A percentile compares a stretch with the other conserved stretches of the same genome.
Conservation (phyloP, 2,329 filamentous ascomycete species). For the Trichoderma citrinoviride region DNA sequence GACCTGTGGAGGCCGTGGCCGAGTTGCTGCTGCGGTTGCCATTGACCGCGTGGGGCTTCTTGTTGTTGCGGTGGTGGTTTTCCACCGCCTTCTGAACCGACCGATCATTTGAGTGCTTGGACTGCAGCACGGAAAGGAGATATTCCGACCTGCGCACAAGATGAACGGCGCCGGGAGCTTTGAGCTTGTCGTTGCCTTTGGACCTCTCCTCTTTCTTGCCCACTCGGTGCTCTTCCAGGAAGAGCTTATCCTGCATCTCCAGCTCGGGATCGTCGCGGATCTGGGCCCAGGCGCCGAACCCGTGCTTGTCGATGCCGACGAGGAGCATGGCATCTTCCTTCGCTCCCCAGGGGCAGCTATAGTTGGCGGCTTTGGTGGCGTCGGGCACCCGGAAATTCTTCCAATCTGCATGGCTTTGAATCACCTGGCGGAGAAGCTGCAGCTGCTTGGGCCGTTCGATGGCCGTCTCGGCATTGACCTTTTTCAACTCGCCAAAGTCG, state of each 20-base stretch:
- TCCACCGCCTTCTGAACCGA: slow-evolving; percentile 77
- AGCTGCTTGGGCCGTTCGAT: slow-evolving; percentile 88
- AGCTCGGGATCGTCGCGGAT: slow-evolving; percentile 91
- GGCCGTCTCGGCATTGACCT: slow-evolving; percentile 93
- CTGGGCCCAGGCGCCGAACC: slow-evolving; percentile 91
- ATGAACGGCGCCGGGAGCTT: slow-evolving; percentile 95
- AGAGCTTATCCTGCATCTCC: slow-evolving; percentile 85
- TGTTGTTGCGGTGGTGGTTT: slow-evolving; percentile 93
- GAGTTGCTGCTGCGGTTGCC: slow-evolving; percentile 64
- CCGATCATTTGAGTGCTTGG: slow-evolving; percentile 73
- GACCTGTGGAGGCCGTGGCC: slow-evolving; percentile 62
- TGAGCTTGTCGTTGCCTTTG: slow-evolving; percentile 73
- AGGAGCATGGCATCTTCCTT: slow-evolving; percentile 97
- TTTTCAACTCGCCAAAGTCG: slow-evolving; percentile 88
- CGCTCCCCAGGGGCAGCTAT: slow-evolving; percentile 87
- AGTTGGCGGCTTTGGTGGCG: slow-evolving; percentile 87
- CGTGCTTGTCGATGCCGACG: slow-evolving; percentile 87
- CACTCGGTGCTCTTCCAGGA: slow-evolving; percentile 95
- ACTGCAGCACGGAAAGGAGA: slow-evolving; percentile 87
- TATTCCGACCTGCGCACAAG: slow-evolving; percentile 94
- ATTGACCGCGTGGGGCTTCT: slow-evolving; percentile 62
- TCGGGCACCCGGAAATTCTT: slow-evolving; percentile 82
- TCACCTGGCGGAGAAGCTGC: slow-evolving; percentile 74
- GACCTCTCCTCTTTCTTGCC: slow-evolving; percentile 93
- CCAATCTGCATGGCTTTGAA: slow-evolving; percentile 65